Conservation (phyloP, 2,329 filamentous ascomycete species). For the Xylaria arbuscula region DNA sequence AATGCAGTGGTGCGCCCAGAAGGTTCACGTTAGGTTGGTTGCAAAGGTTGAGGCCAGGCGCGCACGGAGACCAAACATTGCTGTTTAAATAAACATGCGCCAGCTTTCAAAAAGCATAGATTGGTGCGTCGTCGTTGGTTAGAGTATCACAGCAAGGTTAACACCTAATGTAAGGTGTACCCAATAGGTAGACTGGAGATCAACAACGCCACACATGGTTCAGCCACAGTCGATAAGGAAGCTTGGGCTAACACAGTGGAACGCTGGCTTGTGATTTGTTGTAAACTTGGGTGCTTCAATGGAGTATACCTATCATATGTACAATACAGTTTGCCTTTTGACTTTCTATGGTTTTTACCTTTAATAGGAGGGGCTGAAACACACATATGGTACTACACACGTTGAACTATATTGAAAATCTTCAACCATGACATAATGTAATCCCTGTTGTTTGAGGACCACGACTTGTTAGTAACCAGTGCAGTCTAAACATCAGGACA, state of each 20-base stretch:
- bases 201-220: conserved; percentile 23
- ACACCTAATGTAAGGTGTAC: conserved; percentile 9
- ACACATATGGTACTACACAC: neutral
- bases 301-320: neutral
- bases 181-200: conserved; percentile 1
- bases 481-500: neutral
- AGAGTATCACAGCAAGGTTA: conserved; percentile 19
- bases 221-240: conserved; percentile 17
- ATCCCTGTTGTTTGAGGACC: neutral
- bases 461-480: neutral
- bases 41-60: conserved; percentile 12
- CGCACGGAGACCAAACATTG: conserved; percentile 24
- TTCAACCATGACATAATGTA: neutral
- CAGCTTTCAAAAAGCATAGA: conserved; percentile 15
- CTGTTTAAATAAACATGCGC: conserved; percentile 17
- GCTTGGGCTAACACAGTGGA: neutral
- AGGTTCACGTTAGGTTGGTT: conserved; percentile 31
- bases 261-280: neutral
- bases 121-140: conserved; percentile 18
- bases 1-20: conserved; percentile 17
- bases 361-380: neutral
- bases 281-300: neutral
- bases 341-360: neutral
- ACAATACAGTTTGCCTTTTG: neutral
- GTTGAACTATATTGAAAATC: neutral